Evolutionary conservation across 306 rosid species (phyloP).

Genomic region (Begonia masoniana): DNA sequence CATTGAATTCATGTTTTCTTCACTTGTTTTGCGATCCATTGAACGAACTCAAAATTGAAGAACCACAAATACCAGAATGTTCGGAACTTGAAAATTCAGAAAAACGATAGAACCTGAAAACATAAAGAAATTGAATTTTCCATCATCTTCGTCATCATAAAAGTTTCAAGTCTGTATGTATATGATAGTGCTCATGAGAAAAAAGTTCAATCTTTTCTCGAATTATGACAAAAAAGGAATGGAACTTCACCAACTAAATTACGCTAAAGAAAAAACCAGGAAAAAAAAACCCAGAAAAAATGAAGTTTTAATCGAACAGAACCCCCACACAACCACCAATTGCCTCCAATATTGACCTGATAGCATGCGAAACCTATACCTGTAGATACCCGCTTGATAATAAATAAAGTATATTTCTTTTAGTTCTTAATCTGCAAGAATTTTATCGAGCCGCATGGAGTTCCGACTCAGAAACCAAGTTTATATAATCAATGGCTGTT

Average conservation of each 20-base stretch:
- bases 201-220: background rate
- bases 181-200: too few species aligned
- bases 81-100: background rate
- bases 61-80: conserved; percentile 7
- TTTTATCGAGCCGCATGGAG: background rate
- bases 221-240: background rate
- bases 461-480: background rate
- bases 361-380: conserved; percentile 7
- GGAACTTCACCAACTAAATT: background rate
- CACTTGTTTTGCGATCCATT: conserved; percentile 30
- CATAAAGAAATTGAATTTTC: background rate
- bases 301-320: background rate
- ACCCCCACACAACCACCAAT: conserved; percentile 9
- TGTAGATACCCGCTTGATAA: conserved; percentile 3
- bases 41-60: conserved; percentile 9
- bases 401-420: conserved; percentile 2
- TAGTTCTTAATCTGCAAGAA: conserved; percentile 1
- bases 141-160: conserved; percentile 7
- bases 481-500: conserved; percentile 11
- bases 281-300: background rate
- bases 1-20: conserved; percentile 17
- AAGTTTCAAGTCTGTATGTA: too few species aligned
- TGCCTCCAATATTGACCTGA: conserved; percentile 25
- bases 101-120: background rate
- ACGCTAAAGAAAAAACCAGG: background rate